Base-by-base conservation (phyloP, 2,329 filamentous ascomycete genomes). In the Colletotrichum tanaceti region DNA sequence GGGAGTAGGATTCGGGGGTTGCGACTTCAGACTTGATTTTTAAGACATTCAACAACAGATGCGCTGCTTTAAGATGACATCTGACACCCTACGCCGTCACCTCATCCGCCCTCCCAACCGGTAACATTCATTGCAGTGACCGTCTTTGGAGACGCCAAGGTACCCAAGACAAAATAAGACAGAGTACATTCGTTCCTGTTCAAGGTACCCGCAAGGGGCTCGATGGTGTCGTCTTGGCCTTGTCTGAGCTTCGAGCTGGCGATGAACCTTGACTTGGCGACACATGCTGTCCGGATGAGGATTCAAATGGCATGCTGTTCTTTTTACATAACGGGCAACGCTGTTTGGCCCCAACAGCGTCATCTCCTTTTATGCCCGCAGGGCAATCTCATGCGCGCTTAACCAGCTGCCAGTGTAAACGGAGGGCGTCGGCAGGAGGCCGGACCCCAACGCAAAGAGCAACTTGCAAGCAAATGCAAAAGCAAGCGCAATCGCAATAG, bases 141-240 rank as follows among this genome's bases (percentile, higher is more conserved):
- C 18, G 35, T 9, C 28, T 35, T 32, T 35, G 14, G 22, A 39
- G 44, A n/a, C 43, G 24, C 46, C 38, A 38, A n/a, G 47, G 28
- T 18, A 32, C 39, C 50, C 41, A 43, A 32, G 47, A 47, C 32
- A 32, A 43, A 35, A 10, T 5, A 28, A 41, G 58, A 41, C 20
- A 41, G n/a, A 16, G 16, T 24, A 16, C 18, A 20, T 22, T 62
- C 24, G 39, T 24, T 49, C 24, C 24, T 47, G 11, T n/a, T 41
- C 41, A 39, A 61, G 41, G 32, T 50, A 50, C 58, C 22, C 38
- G 22, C 20, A 54, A 28, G 32, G 61, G 32, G 14, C 20, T 63
- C 65, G 38, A 47, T 53, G 53, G 43, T 54, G 35, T 18, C 58
- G 39, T 65, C 54, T 59, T 55, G 65, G 61, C 61, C 49, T 24